phyloP scores from a whole-genome alignment of 495 filamentous ascomycete genomes.

The Daldinia caldariorum region DNA sequence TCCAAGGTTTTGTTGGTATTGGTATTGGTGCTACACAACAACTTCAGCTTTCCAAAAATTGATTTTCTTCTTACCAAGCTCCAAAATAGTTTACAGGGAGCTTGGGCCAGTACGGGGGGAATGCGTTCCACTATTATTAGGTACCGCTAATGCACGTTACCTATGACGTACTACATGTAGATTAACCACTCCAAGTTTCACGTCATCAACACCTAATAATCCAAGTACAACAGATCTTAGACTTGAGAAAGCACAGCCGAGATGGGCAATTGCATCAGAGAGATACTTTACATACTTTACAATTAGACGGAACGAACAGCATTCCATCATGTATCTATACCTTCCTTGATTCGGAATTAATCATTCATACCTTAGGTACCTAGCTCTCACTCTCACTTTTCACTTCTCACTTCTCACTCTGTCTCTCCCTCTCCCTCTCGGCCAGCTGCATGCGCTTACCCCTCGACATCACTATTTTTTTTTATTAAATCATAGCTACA shows the following conservation, averaged over 20 bases:
- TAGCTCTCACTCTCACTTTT: too few species aligned
- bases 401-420: too few species aligned
- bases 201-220: conserved; percentile 37
- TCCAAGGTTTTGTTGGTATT: conserved; percentile 9
- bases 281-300: conserved; percentile 25
- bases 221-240: not conserved
- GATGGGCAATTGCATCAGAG: conserved; percentile 3
- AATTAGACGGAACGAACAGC: not conserved
- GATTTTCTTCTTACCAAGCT: conserved; percentile 6
- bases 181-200: conserved; percentile 27
- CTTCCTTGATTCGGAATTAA: not conserved
- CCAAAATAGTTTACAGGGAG: not conserved
- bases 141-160: conserved; percentile 18
- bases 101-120: conserved; percentile 6
- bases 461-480: conserved; percentile 14
- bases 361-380: too few species aligned
- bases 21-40: not conserved
- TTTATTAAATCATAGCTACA: conserved; percentile 39
- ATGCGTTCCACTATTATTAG: conserved; percentile 31
- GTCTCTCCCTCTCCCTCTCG: not conserved
- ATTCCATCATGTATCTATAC: conserved; percentile 15
- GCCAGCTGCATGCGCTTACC: conserved; percentile 36
- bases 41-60: conserved; percentile 16
- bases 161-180: conserved; percentile 35
- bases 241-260: conserved; percentile 15